Conservation (phyloP, 352 stramenopile genomes). For the Pythium brassicae region DNA sequence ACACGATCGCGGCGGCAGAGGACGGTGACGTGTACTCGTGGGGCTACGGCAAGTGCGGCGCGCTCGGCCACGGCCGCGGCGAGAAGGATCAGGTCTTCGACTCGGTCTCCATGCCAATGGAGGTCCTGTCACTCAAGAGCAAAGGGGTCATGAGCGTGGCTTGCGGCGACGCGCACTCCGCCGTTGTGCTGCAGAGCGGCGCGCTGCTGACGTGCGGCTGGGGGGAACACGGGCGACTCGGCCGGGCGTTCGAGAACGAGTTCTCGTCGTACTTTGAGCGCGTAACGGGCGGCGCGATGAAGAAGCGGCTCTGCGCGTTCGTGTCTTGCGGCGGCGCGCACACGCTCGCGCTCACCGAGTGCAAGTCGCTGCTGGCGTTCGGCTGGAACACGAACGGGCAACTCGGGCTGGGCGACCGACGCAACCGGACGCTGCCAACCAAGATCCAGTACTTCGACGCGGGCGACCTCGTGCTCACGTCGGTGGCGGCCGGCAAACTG, state of each 20-base stretch:
- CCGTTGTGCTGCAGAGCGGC: conserved; percentile 35
- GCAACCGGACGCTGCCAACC: conserved; percentile 32
- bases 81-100: conserved; percentile 28
- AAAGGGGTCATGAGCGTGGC: conserved; percentile 33
- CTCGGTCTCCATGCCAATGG: conserved; percentile 35
- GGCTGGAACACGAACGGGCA: conserved; percentile 58
- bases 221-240: conserved; percentile 49
- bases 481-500: conserved; percentile 40
- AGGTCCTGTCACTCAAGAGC: conserved; percentile 41
- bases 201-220: conserved; percentile 60
- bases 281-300: conserved; percentile 17
- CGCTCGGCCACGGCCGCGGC: conserved; percentile 47
- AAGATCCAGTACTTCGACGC: conserved; percentile 52
- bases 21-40: conserved; percentile 67
- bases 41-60: conserved; percentile 47
- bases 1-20: conserved; percentile 57
- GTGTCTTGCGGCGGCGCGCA: conserved; percentile 58
- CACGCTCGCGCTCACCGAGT: conserved; percentile 42
- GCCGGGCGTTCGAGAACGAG: conserved; percentile 17
- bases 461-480: conserved; percentile 24
- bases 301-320: conserved; percentile 29
- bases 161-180: conserved; percentile 64
- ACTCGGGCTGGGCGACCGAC: conserved; percentile 56
- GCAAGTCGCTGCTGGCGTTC: conserved; percentile 42
- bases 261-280: conserved; percentile 41